phyloP scores from a whole-genome alignment of 495 filamentous ascomycete genomes.

The Penicillium maclennaniae region DNA sequence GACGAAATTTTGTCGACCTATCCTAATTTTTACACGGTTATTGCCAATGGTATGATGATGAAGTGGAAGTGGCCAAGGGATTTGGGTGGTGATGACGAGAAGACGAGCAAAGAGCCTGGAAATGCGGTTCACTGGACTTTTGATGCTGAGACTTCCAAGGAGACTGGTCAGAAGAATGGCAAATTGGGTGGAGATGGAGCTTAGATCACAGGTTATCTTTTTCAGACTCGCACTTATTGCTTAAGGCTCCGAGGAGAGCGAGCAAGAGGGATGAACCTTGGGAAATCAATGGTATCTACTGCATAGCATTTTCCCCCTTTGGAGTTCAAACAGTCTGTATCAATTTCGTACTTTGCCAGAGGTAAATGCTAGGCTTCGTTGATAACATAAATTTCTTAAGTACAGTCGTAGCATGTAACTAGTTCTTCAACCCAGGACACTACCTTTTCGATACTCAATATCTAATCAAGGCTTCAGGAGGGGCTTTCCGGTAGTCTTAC shows the following conservation, averaged over 20 bases:
- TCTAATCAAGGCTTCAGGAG: conserved; percentile 34
- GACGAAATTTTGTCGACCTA: conserved; percentile 53
- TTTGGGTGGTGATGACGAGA: neutral
- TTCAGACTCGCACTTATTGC: no score
- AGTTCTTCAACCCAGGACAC: neutral
- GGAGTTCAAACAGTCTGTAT: neutral
- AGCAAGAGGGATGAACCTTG: no score
- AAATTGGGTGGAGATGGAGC: neutral
- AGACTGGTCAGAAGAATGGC: neutral
- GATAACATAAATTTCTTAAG: neutral
- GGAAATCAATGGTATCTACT: no score
- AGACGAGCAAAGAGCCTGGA: neutral
- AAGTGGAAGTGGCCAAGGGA: conserved; percentile 55
- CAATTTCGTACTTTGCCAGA: neutral
- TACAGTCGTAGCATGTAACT: conserved; percentile 1
- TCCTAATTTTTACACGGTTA: conserved; percentile 54
- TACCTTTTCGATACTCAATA: neutral
- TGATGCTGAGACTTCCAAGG: neutral
- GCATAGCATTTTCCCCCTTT: no score
- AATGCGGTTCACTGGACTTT: neutral
- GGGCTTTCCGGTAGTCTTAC: conserved; percentile 79
- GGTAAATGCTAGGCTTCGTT: neutral
- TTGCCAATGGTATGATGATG: conserved; percentile 71
- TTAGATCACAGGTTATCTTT: neutral
- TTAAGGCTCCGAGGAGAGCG: no score